Conservation (phyloP, 1,284 basidiomycete genomes). For the Coniferiporia weirii region DNA sequence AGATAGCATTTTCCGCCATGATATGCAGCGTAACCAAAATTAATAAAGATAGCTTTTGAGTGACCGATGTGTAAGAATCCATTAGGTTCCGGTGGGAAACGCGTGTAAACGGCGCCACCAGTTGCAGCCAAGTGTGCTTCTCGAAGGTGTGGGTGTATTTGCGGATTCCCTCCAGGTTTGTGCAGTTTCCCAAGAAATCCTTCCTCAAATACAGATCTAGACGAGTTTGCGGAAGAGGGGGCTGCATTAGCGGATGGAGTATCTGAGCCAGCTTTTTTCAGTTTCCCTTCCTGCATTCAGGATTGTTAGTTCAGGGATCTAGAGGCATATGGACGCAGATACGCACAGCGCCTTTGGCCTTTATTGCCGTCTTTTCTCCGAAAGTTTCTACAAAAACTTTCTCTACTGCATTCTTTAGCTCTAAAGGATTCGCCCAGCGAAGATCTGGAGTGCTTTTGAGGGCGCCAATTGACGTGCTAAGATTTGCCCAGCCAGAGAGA, state of each 20-base stretch:
- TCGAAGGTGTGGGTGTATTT: conserved; percentile 74
- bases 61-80: conserved; percentile 96
- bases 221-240: conserved; percentile 33
- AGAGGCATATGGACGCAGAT: neutral
- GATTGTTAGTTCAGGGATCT: neutral
- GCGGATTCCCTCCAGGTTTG: conserved; percentile 92
- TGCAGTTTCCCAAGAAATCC: conserved; percentile 94
- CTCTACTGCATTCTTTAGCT: conserved; percentile 87
- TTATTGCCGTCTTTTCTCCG: conserved; percentile 70
- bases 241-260: conserved; percentile 20
- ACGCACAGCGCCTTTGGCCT: conserved; percentile 68
- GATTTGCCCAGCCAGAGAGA: conserved; percentile 67
- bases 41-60: conserved; percentile 97
- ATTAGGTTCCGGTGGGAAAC: conserved; percentile 99
- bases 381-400: conserved; percentile 70
- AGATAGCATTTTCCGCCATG: conserved; percentile 90
- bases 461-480: conserved; percentile 67
- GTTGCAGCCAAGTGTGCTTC: conserved; percentile 82
- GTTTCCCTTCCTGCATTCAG: conserved; percentile 26
- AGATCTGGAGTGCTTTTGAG: conserved; percentile 67
- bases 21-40: conserved; percentile 96
- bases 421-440: conserved; percentile 87
- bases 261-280: conserved; percentile 45
- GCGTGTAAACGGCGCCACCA: conserved; percentile 84
- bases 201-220: conserved; percentile 83